Conservation (phyloP, 441 rosid species). For the Jatropha podagrica region DNA sequence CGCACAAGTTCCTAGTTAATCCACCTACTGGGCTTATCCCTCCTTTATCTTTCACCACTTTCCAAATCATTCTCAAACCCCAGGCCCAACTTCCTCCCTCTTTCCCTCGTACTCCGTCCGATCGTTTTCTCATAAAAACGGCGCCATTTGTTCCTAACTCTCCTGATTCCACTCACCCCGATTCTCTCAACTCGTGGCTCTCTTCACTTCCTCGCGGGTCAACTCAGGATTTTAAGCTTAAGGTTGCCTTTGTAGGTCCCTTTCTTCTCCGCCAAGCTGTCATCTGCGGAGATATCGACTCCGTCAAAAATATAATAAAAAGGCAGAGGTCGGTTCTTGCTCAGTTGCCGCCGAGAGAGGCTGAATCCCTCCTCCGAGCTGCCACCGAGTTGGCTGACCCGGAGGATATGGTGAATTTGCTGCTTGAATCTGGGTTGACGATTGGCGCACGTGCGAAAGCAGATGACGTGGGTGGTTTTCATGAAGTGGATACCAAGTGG, state of each 20-base stretch:
- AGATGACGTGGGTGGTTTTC: not conserved
- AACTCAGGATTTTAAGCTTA: conserved; percentile 47
- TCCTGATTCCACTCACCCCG: not conserved
- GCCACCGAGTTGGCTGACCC: conserved; percentile 39
- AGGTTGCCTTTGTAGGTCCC: conserved; percentile 54
- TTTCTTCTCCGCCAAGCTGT: conserved; percentile 54
- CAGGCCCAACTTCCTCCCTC: conserved; percentile 45
- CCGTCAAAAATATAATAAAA: conserved; percentile 44
- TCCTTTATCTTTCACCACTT: conserved; percentile 39
- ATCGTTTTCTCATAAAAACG: conserved; percentile 51
- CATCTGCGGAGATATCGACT: conserved; percentile 31
- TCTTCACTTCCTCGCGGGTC: conserved; percentile 25
- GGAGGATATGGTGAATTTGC: conserved; percentile 40
- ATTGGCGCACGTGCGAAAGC: conserved; percentile 8
- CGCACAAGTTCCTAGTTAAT: conserved; percentile 55
- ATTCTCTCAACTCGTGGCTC: conserved; percentile 31
- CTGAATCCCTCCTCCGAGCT: conserved; percentile 39
- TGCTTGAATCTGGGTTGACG: conserved; percentile 43
- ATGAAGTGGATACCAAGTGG: conserved; percentile 18
- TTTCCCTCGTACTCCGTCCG: conserved; percentile 58
- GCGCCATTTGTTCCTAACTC: conserved; percentile 22
- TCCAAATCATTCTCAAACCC: conserved; percentile 58
- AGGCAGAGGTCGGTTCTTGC: conserved; percentile 37
- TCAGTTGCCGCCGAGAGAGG: conserved; percentile 31
- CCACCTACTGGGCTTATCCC: conserved; percentile 51